phyloP scores from a whole-genome alignment of 768 basidiomycete genomes.

The Lentinula raphanica region DNA sequence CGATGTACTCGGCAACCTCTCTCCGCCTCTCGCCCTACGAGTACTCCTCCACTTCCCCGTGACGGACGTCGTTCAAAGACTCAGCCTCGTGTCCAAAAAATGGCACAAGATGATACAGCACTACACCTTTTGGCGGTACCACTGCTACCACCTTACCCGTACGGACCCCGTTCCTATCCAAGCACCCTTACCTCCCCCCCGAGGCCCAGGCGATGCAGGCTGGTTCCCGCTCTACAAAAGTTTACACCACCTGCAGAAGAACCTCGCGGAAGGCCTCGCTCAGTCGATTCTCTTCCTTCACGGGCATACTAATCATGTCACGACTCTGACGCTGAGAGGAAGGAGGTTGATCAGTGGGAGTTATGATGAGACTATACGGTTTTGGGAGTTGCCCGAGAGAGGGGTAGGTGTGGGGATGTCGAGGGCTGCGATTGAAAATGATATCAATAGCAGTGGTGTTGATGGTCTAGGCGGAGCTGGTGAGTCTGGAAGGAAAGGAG shows the following conservation, averaged over 20 bases:
- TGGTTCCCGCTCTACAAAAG: conserved; percentile 64
- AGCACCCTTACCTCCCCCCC: neutral
- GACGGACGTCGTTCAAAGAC: conserved; percentile 37
- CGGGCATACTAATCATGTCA: conserved; percentile 87
- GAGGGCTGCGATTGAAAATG: conserved; percentile 11
- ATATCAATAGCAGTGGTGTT: neutral
- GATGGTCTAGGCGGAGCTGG: neutral
- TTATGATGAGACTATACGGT: conserved; percentile 88
- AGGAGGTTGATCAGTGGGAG: conserved; percentile 84
- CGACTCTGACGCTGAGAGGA: conserved; percentile 70
- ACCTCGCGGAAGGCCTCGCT: conserved; percentile 71
- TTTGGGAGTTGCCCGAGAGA: conserved; percentile 69
- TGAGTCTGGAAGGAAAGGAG: conserved; percentile 23
- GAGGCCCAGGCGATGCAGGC: conserved; percentile 18
- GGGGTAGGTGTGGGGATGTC: conserved; percentile 14
- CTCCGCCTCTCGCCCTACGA: conserved; percentile 58
- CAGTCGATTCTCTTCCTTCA: conserved; percentile 74
- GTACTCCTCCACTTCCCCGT: conserved; percentile 58
- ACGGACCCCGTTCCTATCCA: conserved; percentile 62
- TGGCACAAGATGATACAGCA: conserved; percentile 46
- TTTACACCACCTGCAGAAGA: conserved; percentile 80
- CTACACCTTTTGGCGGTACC: conserved; percentile 72
- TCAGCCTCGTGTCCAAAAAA: conserved; percentile 35
- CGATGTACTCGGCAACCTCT: conserved; percentile 72
- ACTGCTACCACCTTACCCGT: conserved; percentile 67